phyloP scores from a whole-genome alignment of 2,329 filamentous ascomycete genomes.

The Thyridium curvatum region DNA sequence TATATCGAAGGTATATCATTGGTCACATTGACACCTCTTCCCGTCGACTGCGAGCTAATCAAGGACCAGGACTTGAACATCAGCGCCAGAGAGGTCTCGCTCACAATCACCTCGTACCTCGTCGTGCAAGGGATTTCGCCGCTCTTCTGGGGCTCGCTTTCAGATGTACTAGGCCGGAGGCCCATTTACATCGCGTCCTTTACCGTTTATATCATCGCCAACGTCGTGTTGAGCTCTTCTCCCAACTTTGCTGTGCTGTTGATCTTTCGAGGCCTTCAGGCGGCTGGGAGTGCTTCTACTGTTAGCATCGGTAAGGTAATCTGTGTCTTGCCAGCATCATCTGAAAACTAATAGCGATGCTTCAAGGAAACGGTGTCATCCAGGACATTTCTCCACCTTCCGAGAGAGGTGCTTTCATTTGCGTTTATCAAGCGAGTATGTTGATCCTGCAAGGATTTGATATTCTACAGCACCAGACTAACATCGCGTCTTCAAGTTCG shows the following conservation, averaged over 20 bases:
- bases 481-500: conserved; percentile 9
- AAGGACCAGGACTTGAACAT: conserved; percentile 18
- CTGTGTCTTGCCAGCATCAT: too few relatives aligned
- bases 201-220: conserved; percentile 37
- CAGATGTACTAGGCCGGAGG: conserved; percentile 38
- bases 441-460: too few relatives aligned
- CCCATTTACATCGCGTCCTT: conserved; percentile 38
- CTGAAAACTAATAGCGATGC: too few relatives aligned
- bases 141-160: conserved; percentile 39
- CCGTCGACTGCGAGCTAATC: not conserved
- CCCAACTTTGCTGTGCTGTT: conserved; percentile 35
- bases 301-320: conserved; percentile 38
- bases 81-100: conserved; percentile 21
- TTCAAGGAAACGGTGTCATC: conserved; percentile 21
- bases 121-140: conserved; percentile 44
- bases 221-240: conserved; percentile 35
- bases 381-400: conserved; percentile 20
- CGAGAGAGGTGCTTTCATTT: conserved; percentile 21
- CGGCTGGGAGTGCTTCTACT: conserved; percentile 38
- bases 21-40: not conserved
- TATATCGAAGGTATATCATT: conserved; percentile 22
- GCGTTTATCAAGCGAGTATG: conserved; percentile 23
- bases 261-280: conserved; percentile 38
- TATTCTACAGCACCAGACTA: too few relatives aligned
- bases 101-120: conserved; percentile 41